phyloP scores from a whole-genome alignment of 2,329 filamentous ascomycete species.

The Erysiphe pulchra region DNA sequence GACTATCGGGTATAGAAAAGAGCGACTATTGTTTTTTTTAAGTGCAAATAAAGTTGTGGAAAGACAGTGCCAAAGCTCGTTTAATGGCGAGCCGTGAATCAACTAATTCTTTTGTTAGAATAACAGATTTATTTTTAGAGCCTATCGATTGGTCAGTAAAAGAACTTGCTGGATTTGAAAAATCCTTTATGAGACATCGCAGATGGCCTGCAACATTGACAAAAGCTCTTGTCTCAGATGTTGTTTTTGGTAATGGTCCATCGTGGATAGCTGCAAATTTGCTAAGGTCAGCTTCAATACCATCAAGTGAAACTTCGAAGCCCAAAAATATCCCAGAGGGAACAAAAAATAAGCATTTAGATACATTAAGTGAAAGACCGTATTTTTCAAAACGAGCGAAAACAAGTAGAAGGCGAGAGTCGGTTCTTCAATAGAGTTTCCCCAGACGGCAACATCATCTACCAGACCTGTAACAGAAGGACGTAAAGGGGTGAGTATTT shows the following conservation, averaged over 20 bases:
- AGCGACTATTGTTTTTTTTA: no score
- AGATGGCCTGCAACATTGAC: not conserved
- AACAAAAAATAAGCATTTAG: not conserved
- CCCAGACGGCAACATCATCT: not conserved
- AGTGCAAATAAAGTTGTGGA: no score
- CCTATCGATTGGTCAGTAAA: no score
- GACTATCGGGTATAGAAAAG: not conserved
- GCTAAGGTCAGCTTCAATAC: not conserved
- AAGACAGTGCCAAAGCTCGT: no score
- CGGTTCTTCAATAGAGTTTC: not conserved
- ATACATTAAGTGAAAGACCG: not conserved
- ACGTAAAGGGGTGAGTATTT: not conserved
- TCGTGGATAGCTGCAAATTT: not conserved
- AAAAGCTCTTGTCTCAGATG: not conserved
- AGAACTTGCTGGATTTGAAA: no score
- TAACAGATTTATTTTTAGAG: no score
- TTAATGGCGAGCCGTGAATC: no score
- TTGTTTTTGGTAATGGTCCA: not conserved
- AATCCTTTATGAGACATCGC: no score
- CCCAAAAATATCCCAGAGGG: not conserved
- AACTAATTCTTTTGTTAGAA: no score
- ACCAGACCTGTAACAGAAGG: not conserved
- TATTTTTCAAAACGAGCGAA: not conserved
- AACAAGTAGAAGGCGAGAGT: not conserved
- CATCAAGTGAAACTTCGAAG: not conserved